A percentile compares a stretch with the other conserved stretches of the same genome.
Conservation (phyloP, 176 grass and related monocot genomes). For the Tillandsia leiboldiana region DNA sequence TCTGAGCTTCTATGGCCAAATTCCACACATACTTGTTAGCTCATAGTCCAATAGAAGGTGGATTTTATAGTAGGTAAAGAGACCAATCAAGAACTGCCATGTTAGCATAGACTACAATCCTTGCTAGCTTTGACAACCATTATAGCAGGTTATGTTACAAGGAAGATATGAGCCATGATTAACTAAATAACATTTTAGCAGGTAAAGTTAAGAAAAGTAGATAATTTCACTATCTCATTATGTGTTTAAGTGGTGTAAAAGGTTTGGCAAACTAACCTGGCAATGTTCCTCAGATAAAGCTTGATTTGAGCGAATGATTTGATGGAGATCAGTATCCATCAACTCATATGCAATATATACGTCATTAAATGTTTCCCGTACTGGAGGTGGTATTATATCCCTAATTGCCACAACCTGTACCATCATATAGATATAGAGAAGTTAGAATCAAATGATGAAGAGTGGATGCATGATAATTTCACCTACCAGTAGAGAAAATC, state of each 20-base stretch:
- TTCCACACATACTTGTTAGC: too few relatives aligned
- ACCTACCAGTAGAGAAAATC: not conserved
- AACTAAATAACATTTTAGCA: too few relatives aligned
- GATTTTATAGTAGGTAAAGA: too few relatives aligned
- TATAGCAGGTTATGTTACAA: too few relatives aligned
- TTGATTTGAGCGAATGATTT: constrained; percentile 99
- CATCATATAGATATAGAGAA: not conserved
- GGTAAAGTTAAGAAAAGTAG: too few relatives aligned
- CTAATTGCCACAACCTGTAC: constrained; percentile 95
- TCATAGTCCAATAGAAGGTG: too few relatives aligned
- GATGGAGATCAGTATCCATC: constrained; percentile 99
- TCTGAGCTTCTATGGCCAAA: too few relatives aligned
- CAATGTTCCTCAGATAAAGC: constrained; percentile 96
- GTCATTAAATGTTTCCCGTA: constrained; percentile 75
- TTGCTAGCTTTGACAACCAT: too few relatives aligned
- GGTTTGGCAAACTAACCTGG: constrained; percentile 43
- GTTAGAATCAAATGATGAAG: not conserved
- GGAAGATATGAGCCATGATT: too few relatives aligned
- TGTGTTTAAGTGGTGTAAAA: not conserved
- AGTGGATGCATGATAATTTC: not conserved
- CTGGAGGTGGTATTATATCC: constrained; percentile 86
- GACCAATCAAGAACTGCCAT: too few relatives aligned
- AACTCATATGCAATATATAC: constrained; percentile 96
- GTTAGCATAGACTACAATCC: too few relatives aligned
- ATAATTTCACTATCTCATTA: not conserved